Percentiles rank a stretch among this genome's conserved stretches.
Evolutionary conservation across 2,329 filamentous ascomycete genomes (phyloP).

Genomic region (Dryadomyces quercivorus): DNA sequence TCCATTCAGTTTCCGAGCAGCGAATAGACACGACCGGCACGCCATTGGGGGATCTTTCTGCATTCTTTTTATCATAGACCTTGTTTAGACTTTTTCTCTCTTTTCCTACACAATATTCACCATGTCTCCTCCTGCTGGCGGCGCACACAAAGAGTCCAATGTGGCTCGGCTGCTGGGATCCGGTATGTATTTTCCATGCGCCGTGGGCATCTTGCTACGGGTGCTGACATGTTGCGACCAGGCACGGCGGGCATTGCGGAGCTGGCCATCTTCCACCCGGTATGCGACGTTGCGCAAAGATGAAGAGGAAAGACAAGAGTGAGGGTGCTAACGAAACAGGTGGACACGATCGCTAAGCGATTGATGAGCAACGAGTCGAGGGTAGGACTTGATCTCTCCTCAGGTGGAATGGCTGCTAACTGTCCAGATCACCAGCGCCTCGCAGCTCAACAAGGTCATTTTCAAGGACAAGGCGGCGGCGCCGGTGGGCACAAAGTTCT

Average conservation of each 20-base stretch:
- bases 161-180: conserved; percentile 81
- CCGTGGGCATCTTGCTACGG: background rate
- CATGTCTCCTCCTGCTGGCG: conserved; percentile 48
- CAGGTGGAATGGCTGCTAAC: background rate
- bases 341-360: conserved; percentile 97
- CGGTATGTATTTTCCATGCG: conserved; percentile 39
- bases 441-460: conserved; percentile 77
- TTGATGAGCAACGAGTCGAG: conserved; percentile 95
- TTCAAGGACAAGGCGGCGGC: conserved; percentile 82
- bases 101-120: background rate
- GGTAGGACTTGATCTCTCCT: conserved; percentile 25
- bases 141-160: conserved; percentile 70
- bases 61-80: background rate
- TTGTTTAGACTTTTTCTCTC: background rate
- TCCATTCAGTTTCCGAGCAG: background rate
- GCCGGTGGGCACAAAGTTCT: conserved; percentile 62
- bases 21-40: background rate
- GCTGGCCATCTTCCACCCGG: conserved; percentile 84
- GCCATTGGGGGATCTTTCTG: background rate
- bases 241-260: conserved; percentile 89
- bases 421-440: conserved; percentile 37
- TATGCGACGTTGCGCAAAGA: conserved; percentile 27
- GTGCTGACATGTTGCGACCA: conserved; percentile 25
- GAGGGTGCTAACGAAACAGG: conserved; percentile 35
- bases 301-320: too few species aligned